Conservation (phyloP, 2,329 filamentous ascomycete genomes). For the Leptographium wingfieldii region DNA sequence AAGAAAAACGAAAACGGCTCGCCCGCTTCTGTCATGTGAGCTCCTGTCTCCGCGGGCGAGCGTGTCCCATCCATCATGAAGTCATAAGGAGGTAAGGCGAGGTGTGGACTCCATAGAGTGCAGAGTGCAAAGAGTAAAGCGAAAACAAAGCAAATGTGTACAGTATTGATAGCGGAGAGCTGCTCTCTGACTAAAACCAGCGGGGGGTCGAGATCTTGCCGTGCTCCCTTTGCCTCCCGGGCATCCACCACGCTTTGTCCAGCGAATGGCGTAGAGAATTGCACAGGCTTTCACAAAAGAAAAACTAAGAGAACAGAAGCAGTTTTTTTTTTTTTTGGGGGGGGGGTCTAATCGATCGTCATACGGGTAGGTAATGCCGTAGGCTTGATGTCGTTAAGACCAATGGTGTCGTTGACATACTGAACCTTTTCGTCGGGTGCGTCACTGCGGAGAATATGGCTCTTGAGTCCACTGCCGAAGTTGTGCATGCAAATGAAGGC, state of each 20-base stretch:
- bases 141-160: not conserved
- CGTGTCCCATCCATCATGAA: not conserved
- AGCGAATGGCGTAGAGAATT: not conserved
- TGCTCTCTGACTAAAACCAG: not conserved
- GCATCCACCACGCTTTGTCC: not conserved
- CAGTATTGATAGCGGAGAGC: not conserved
- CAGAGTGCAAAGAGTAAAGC: not conserved
- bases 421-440: conserved; percentile 39
- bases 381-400: conserved; percentile 43
- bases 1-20: not conserved
- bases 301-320: not conserved
- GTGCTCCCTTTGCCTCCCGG: not conserved
- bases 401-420: conserved; percentile 39
- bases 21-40: not conserved
- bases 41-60: not conserved
- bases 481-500: conserved; percentile 81
- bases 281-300: not conserved
- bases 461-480: conserved; percentile 81
- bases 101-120: not conserved
- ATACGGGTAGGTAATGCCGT: conserved; percentile 38
- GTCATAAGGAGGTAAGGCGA: not conserved
- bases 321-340: not conserved
- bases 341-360: conserved; percentile 42
- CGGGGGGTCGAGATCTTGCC: not conserved
- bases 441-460: conserved; percentile 53